Conservation (phyloP, 2,329 filamentous ascomycete genomes). For the Coniosporium tulheliwenetii region DNA sequence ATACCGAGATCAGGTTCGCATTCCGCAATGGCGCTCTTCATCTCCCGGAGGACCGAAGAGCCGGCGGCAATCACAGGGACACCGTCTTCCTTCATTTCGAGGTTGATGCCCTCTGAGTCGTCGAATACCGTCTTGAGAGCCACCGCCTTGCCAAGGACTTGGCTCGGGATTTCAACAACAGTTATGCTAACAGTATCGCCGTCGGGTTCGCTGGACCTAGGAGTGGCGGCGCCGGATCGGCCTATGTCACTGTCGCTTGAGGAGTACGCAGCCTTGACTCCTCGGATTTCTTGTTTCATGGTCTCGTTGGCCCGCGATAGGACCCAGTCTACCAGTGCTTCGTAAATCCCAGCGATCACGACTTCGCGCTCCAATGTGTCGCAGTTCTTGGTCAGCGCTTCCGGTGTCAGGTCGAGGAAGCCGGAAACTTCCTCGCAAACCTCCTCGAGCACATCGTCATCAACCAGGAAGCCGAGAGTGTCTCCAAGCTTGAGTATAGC, state of each 20-base stretch:
- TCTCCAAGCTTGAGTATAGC: conserved; percentile 86
- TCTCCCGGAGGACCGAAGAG: conserved; percentile 74
- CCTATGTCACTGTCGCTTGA: conserved; percentile 43
- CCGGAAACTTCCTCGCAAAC: conserved; percentile 82
- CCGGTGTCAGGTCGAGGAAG: conserved; percentile 73
- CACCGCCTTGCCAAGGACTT: conserved; percentile 71
- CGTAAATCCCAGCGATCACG: conserved; percentile 76
- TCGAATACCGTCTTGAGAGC: conserved; percentile 85
- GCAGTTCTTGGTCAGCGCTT: conserved; percentile 62
- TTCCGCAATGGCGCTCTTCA: conserved; percentile 65
- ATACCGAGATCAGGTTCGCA: conserved; percentile 69
- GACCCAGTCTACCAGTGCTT: conserved; percentile 90
- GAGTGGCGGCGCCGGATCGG: conserved; percentile 43
- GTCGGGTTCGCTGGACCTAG: conserved; percentile 52
- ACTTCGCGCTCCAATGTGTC: conserved; percentile 72
- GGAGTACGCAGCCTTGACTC: conserved; percentile 49
- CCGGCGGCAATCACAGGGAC: conserved; percentile 58
- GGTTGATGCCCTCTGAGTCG: conserved; percentile 80
- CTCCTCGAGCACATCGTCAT: conserved; percentile 70
- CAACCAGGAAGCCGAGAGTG: conserved; percentile 68
- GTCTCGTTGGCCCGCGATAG: conserved; percentile 76
- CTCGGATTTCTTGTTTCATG: conserved; percentile 60
- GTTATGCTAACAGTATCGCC: conserved; percentile 81
- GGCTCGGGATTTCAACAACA: conserved; percentile 70
- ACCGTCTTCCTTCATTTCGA: conserved; percentile 94